A percentile compares a stretch with the other conserved stretches of the same genome.
phyloP scores from a whole-genome alignment of 352 stramenopile genomes.

The Phytophthora tentaculata region DNA sequence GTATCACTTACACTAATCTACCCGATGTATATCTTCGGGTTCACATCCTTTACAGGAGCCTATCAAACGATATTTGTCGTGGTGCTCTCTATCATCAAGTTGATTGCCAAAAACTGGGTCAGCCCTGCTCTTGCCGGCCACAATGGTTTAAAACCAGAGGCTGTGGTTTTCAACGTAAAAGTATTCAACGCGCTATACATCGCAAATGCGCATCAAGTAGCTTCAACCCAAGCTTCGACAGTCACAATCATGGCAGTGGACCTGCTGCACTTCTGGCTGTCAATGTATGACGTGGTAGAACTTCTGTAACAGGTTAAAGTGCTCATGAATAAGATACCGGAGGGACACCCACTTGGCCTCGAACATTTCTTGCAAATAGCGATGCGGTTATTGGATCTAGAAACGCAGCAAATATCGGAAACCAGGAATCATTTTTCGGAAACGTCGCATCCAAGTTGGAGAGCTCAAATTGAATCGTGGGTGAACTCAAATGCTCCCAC shows the following conservation, averaged over 20 bases:
- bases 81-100: slow-evolving; percentile 21
- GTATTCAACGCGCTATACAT: slow-evolving; percentile 41
- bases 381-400: slow-evolving; percentile 10
- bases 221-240: slow-evolving; percentile 16
- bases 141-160: slow-evolving; percentile 37
- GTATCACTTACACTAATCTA: slow-evolving; percentile 33
- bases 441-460: slow-evolving; percentile 5
- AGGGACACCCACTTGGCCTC: neutral
- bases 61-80: slow-evolving; percentile 26
- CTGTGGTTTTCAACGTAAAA: slow-evolving; percentile 52
- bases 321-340: slow-evolving; percentile 25
- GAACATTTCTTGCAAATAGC: slow-evolving; percentile 31
- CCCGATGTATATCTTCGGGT: slow-evolving; percentile 36
- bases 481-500: neutral
- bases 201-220: slow-evolving; percentile 22
- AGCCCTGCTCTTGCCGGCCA: slow-evolving; percentile 26
- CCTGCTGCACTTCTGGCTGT: slow-evolving; percentile 9
- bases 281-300: slow-evolving; percentile 8
- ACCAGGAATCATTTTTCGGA: neutral
- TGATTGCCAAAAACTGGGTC: slow-evolving; percentile 33
- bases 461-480: slow-evolving; percentile 3
- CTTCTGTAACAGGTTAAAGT: slow-evolving; percentile 16
- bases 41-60: slow-evolving; percentile 17
- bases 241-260: slow-evolving; percentile 20
- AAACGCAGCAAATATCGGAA: slow-evolving; percentile 3